These are phyloP conservation scores for Epichloe bromicola DNA, from an alignment of 2,329 filamentous ascomycete species.

Conservation along the genomic window DNA sequence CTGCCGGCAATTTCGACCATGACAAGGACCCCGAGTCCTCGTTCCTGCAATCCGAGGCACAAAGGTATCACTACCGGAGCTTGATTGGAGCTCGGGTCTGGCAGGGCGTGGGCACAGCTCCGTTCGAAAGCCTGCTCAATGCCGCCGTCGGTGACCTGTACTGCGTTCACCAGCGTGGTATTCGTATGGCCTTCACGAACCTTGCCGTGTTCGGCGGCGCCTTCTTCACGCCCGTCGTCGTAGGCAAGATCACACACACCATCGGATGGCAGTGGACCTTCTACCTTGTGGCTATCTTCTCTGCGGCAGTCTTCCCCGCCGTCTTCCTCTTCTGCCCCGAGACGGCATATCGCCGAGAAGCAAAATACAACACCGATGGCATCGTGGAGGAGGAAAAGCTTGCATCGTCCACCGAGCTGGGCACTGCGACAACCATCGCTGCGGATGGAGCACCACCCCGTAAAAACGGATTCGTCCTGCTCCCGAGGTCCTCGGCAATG, in stretches of 20 bases:
- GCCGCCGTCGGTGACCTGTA: slow-evolving; percentile 82
- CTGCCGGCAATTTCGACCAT: slow-evolving; percentile 32
- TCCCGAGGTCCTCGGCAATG: slow-evolving; percentile 19
- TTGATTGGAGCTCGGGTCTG: slow-evolving; percentile 69
- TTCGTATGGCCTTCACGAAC: slow-evolving; percentile 71
- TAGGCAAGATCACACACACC: slow-evolving; percentile 66
- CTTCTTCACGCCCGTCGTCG: slow-evolving; percentile 71
- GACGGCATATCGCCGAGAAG: slow-evolving; percentile 60
- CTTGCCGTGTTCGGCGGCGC: slow-evolving; percentile 43
- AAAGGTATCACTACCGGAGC: slow-evolving; percentile 45
- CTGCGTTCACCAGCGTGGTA: slow-evolving; percentile 72
- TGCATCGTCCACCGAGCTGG: background rate
- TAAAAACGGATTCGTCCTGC: slow-evolving; percentile 15
- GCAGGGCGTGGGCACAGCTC: slow-evolving; percentile 75
- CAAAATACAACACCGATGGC: slow-evolving; percentile 44
- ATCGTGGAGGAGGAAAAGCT: slow-evolving; percentile 20
- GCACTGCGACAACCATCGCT: background rate
- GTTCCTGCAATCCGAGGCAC: background rate
- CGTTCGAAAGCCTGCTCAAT: slow-evolving; percentile 84
- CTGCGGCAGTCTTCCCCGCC: slow-evolving; percentile 53
- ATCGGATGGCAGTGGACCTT: slow-evolving; percentile 84
- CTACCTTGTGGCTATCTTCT: slow-evolving; percentile 77
- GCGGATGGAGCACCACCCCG: slow-evolving; percentile 3
- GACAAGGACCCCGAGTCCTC: background rate
- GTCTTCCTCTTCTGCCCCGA: slow-evolving; percentile 75